Conservation (phyloP, 129 eudicot genomes). For the Tagetes erecta region DNA sequence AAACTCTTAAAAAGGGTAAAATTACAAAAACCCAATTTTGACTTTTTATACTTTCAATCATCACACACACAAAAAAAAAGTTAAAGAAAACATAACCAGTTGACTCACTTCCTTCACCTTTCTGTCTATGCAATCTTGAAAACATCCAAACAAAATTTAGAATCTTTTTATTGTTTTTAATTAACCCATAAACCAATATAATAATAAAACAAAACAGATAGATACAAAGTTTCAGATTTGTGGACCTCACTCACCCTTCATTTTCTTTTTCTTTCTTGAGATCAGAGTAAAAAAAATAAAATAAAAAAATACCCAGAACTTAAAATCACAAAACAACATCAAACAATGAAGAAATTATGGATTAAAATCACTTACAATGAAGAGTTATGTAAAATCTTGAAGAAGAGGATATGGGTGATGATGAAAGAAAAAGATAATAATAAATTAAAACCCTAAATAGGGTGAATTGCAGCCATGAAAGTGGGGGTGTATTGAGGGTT, state of each 20-base stretch:
- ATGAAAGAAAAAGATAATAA: not conserved
- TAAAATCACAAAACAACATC: not conserved
- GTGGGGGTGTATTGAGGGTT: conserved; percentile 5
- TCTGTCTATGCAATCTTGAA: conserved; percentile 19
- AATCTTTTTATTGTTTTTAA: conserved; percentile 38
- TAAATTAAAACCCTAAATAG: conserved; percentile 31
- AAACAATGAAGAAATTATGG: conserved; percentile 1
- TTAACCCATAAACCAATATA: conserved; percentile 16
- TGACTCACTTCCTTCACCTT: conserved; percentile 39
- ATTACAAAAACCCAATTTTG: conserved; percentile 28
- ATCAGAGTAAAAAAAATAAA: not conserved
- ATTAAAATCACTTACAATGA: not conserved
- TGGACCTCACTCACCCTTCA: conserved; percentile 37
- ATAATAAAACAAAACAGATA: conserved; percentile 29
- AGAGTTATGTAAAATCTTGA: not conserved
- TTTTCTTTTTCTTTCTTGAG: conserved; percentile 12
- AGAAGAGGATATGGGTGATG: not conserved
- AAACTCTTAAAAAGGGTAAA: conserved; percentile 27
- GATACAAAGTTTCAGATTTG: conserved; percentile 57
- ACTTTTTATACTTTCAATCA: conserved; percentile 32
- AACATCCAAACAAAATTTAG: conserved; percentile 23
- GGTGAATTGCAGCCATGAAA: not conserved
- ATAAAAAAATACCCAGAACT: conserved; percentile 15
- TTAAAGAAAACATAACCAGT: conserved; percentile 5
- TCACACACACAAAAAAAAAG: conserved; percentile 22